A percentile compares a stretch with the other conserved stretches of the same genome.
Evolutionary conservation across 108 stramenopile genomes (phyloP).

Genomic region (Nitzschia palea): DNA sequence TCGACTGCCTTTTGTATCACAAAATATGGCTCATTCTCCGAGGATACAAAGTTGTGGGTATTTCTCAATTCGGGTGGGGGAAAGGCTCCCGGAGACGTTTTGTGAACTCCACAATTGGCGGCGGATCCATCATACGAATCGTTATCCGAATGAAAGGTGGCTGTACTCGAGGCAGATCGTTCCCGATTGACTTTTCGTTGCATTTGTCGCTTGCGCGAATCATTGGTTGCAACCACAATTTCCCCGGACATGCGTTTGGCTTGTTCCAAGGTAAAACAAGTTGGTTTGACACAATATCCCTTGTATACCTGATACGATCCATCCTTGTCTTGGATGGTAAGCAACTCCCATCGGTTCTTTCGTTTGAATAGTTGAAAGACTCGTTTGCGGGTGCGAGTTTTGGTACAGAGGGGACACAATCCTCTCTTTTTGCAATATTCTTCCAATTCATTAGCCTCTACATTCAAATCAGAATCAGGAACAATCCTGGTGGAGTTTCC

Average conservation of each 20-base stretch:
- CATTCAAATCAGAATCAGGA: neutral
- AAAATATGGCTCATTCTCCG: constrained; percentile 1
- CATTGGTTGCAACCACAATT: neutral
- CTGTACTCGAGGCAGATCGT: neutral
- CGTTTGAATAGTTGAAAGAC: constrained; percentile 4
- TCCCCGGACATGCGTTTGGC: constrained; percentile 11
- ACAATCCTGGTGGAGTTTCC: too few species aligned
- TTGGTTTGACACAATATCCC: constrained; percentile 15
- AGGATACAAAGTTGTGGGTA: neutral
- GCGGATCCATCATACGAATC: neutral
- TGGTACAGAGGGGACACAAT: constrained; percentile 33
- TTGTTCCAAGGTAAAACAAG: constrained; percentile 28
- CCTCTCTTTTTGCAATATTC: constrained; percentile 27
- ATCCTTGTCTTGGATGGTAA: constrained; percentile 2
- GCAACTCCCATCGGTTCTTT: constrained; percentile 10
- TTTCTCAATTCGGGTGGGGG: constrained; percentile 7
- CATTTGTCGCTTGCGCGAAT: neutral
- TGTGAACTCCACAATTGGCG: neutral
- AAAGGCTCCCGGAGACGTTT: neutral
- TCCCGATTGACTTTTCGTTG: neutral
- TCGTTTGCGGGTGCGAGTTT: constrained; percentile 1
- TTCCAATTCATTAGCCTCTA: constrained; percentile 30
- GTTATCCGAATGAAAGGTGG: neutral
- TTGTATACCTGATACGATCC: constrained; percentile 22
- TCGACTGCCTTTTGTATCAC: neutral